Evolutionary conservation across 208 protist species (phyloP).

Genomic region (Leishmania tropica): DNA sequence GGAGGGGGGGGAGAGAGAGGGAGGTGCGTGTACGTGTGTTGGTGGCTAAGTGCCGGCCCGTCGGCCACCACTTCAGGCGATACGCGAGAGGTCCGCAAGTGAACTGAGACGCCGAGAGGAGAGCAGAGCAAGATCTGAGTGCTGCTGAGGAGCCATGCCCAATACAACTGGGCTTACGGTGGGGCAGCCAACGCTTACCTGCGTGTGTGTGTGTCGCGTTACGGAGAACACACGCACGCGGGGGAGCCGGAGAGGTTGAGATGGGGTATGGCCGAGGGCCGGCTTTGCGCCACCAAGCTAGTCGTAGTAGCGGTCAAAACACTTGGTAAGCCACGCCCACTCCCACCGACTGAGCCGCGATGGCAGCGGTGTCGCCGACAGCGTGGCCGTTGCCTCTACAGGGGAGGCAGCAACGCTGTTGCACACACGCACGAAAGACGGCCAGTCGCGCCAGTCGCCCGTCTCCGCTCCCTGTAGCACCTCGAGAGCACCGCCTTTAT

Average conservation of each 20-base stretch:
- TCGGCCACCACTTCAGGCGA: neutral
- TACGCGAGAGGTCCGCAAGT: neutral
- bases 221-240: neutral
- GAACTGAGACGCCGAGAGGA: neutral
- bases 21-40: neutral
- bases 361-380: constrained; percentile 3
- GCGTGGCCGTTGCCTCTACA: neutral
- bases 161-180: neutral
- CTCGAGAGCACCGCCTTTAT: neutral
- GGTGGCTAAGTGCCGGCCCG: neutral
- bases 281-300: neutral
- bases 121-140: neutral
- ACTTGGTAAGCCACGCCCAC: constrained; percentile 32
- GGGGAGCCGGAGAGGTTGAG: neutral
- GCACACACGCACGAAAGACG: constrained; percentile 23
- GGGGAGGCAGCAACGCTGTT: neutral
- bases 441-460: constrained; percentile 24
- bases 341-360: constrained; percentile 33
- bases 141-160: neutral
- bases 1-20: neutral
- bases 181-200: too few species aligned
- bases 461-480: neutral
- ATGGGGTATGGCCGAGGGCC: too few species aligned
- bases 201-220: neutral
- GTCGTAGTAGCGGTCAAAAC: constrained; percentile 36